Evolutionary conservation across 805 yeast species (phyloP), one percentile per base, ranked within the genome.

Genomic region (Torulaspora indica): DNA sequence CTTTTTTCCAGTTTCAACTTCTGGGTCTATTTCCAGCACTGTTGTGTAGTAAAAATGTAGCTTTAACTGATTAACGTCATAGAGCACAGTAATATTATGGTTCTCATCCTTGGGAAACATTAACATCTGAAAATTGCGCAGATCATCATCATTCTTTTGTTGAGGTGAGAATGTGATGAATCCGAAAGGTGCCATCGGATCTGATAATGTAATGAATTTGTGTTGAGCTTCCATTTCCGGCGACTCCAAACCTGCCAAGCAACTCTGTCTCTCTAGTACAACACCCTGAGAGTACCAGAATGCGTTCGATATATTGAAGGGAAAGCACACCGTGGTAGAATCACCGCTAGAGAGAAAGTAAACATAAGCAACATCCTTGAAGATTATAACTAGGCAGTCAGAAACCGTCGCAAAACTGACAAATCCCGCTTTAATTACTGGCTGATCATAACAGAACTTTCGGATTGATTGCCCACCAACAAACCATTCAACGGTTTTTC

Each of bases 131-230:
- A 52, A 35, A 43, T 55, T 37, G 17, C 23, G 43, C 29, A 46
- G 30, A 24, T 43, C 42, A 68, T 75, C 73, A 66, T 58, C 77
- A 58, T 51, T 73, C 75, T 48, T 66, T 60, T 8, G 75, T 64
- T 56, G 72, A 41, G 89, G 79, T 0, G 88, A 78, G 0, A 91
- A 79, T 1, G 80, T 78, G 4, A 88, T 75, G 4, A 78, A 68
- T 2, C 95, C 88, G 45, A 85, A 72, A 3, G 86, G 93, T 2
- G 78, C 76, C 48, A 83, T 66, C 0, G 95, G 91, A 58, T 86
- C 95, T 1, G 80, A 72, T 46, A 88, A 59, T 0, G 95, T 79
- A 42, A 87, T 69, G 52, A 85, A 83, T 41, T 68, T 63, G 32
- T 55, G 56, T 14, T 46, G 49, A 20, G 36, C 28, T 17, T 45